Evolutionary conservation across 192 early-diverging fungal species (phyloP), one percentile per base, ranked within the genome.

Genomic region (Phlyctochytrium planicorne): DNA sequence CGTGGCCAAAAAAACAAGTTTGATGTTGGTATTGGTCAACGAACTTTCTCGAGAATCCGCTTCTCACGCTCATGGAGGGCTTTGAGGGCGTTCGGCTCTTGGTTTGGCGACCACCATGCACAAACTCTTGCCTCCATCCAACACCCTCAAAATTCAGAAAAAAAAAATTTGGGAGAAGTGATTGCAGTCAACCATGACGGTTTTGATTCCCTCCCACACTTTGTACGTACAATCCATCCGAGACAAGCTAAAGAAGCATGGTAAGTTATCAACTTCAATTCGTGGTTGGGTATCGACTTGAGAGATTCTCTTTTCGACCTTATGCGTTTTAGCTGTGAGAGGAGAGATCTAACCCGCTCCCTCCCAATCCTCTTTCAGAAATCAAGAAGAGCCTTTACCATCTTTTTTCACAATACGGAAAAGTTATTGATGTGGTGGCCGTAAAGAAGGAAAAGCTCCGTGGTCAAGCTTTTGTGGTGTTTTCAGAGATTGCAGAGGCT

Each of bases 401-500:
- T 52, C 78, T 96, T 30, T 99, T 97, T 73, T 85, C 92, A 17
- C 79, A 90, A 2, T 94, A 93, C 71, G 97, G 95, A 14, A 79
- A 83, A 56, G 82, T 99, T 30, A 68, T 96, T 24, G 94, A 94
- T 73, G 88, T 99, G 24, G 92, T 94, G 10, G 91, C 93, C 16
- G 72, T 84, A 53, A 90, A 91, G 69, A 95, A 90, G 4, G 66
- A 74, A 30, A 90, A 87, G 53, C 89, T 93, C 85, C 91, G 95
- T 31, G 95, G 94, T 20, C 97, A 99, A 78, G 97, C 97, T 0
- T 96, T 94, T 74, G 75, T 99, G 25, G 95, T 89, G 17, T 97
- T 95, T 67, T 76, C 79, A 32, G 90, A 96, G 65, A 87, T 95
- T n/a, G 73, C 91, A 3, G 75, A 84, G 20, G 92, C 97, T 1